Evolutionary conservation across 805 yeast genomes (phyloP), one percentile per base, ranked within the genome.

Genomic region (Lipomyces oligophaga): DNA sequence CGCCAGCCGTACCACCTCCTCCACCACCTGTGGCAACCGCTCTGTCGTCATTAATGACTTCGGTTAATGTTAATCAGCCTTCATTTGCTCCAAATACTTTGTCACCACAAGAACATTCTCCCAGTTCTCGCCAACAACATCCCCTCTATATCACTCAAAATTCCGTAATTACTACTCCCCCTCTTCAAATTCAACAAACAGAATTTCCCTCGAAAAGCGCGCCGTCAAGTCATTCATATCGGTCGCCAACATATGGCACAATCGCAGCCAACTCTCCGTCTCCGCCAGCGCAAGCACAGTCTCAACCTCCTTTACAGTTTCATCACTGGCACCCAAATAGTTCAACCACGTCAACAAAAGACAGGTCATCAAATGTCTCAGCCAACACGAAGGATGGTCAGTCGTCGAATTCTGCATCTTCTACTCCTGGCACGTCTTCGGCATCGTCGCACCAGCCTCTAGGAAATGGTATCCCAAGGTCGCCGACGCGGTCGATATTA

Each of bases 311-410:
- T 1, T 18, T 51, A 11, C 55, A 51, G 25, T 51, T 51, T 27
- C 47, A 51, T 37, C 55, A 51, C 37, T 51, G 55, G 55, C 54
- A 51, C 22, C 55, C 55, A 7, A 39, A 34, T 15, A 41, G 38
- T 24, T n/a, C n/a, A n/a, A 15, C 25, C 37, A 35, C 32, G 16
- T 15, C 31, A 33, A 25, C 44, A 22, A 34, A 41, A 24, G 39
- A 34, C n/a, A 42, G 34, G n/a, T n/a, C n/a, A n/a, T n/a, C n/a
- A n/a, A n/a, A n/a, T n/a, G n/a, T n/a, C n/a, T n/a, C n/a, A n/a
- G n/a, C n/a, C n/a, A n/a, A n/a, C n/a, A n/a, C n/a, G 7, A 43
- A 43, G 15, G 49, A 45, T 22, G 13, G 24, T 11, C 45, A 18
- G 35, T 28, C 25, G 21, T 7, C 26, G 6, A n/a, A n/a, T n/a